Evolutionary conservation across 257 asterid genomes (phyloP).

Genomic region (Nicotiana paniculata): DNA sequence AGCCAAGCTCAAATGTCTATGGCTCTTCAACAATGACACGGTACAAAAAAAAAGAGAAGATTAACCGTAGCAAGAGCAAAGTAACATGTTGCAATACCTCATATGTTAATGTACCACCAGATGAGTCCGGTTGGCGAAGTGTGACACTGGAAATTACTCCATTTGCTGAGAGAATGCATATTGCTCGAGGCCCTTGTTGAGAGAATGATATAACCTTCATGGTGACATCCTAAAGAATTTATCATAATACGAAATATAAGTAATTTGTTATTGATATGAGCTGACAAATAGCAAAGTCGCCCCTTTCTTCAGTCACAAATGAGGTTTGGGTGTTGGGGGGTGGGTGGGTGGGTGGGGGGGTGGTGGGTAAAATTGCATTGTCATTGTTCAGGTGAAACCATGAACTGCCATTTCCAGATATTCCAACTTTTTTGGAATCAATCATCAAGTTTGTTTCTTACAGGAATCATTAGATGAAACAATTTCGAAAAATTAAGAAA

Average conservation of each 20-base stretch:
- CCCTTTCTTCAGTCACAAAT: background rate
- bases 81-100: constrained; percentile 37
- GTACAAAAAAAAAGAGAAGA: background rate
- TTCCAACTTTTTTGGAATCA: background rate
- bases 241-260: background rate
- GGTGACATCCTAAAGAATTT: constrained; percentile 45
- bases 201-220: constrained; percentile 74
- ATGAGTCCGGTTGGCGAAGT: constrained; percentile 70
- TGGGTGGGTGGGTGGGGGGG: background rate
- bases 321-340: too few relatives aligned
- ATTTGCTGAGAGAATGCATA: constrained; percentile 72
- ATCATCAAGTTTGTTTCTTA: background rate
- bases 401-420: background rate
- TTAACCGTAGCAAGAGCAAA: background rate
- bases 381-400: background rate
- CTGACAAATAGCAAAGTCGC: background rate
- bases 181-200: constrained; percentile 76
- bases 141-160: constrained; percentile 70
- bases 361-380: background rate
- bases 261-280: background rate
- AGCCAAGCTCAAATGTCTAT: background rate
- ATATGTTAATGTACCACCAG: constrained; percentile 68
- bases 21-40: background rate
- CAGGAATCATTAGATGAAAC: background rate
- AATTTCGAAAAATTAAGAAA: background rate